phyloP scores from a whole-genome alignment of 2,329 filamentous ascomycete species.

The Metarhizium rileyi region DNA sequence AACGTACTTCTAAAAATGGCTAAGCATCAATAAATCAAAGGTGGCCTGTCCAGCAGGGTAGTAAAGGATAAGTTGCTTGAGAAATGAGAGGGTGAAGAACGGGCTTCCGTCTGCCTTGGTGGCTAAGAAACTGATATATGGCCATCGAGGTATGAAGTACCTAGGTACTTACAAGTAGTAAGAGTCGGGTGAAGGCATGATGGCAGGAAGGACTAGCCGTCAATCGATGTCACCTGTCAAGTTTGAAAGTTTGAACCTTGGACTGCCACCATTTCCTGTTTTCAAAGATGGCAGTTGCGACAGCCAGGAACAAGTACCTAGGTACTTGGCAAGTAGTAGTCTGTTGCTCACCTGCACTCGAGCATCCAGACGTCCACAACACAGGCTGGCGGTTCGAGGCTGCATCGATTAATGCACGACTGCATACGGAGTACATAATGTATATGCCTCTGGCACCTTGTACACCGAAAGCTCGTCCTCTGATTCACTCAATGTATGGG shows the following conservation, averaged over 20 bases:
- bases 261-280: neutral
- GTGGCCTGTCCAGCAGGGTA: slow-evolving; percentile 8
- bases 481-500: too few relatives aligned
- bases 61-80: slow-evolving; percentile 1
- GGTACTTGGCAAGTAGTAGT: too few relatives aligned
- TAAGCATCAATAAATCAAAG: neutral
- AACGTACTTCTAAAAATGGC: neutral
- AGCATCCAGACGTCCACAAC: too few relatives aligned
- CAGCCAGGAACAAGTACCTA: slow-evolving; percentile 7
- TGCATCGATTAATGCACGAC: too few relatives aligned
- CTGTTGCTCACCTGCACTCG: too few relatives aligned
- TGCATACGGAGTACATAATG: too few relatives aligned
- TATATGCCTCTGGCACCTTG: too few relatives aligned
- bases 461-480: too few relatives aligned
- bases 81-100: slow-evolving; percentile 2
- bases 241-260: too few relatives aligned
- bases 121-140: neutral
- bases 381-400: too few relatives aligned
- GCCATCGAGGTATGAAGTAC: neutral
- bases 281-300: slow-evolving; percentile 4
- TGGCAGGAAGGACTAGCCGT: slow-evolving; percentile 10
- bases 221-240: neutral
- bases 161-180: neutral
- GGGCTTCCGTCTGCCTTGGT: neutral
- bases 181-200: slow-evolving; percentile 8